phyloP scores from a whole-genome alignment of 345 rosid species.

The Syzygium jambos region DNA sequence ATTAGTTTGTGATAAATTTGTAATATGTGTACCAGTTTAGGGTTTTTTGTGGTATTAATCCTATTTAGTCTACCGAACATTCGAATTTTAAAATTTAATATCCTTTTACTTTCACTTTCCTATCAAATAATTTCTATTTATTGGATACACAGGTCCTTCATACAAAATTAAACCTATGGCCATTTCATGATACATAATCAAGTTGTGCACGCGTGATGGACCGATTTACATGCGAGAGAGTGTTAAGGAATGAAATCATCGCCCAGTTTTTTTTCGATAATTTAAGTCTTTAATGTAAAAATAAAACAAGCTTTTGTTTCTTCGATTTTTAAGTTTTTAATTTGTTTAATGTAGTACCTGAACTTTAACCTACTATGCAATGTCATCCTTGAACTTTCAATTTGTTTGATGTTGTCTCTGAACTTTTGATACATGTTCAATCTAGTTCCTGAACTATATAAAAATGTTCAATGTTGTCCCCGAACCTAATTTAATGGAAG shows the following conservation, averaged over 20 bases:
- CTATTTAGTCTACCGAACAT: neutral
- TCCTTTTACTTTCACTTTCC: neutral
- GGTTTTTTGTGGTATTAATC: too few species aligned
- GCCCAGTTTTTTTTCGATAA: neutral
- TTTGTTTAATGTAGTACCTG: too few species aligned
- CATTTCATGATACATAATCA: neutral
- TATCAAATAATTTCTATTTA: neutral
- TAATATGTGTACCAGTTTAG: too few species aligned
- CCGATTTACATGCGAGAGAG: neutral
- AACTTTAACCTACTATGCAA: too few species aligned
- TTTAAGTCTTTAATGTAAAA: neutral
- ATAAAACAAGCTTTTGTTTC: neutral
- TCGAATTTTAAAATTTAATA: neutral
- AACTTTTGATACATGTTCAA: too few species aligned
- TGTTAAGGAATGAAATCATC: neutral
- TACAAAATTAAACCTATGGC: neutral
- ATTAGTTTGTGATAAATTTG: too few species aligned
- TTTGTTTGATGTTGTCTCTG: too few species aligned
- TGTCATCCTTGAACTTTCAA: too few species aligned
- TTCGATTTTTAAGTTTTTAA: neutral
- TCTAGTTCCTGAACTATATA: too few species aligned
- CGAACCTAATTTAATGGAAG: too few species aligned
- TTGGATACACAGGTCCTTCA: neutral
- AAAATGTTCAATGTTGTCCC: too few species aligned
- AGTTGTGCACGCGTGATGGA: accelerated